Base-by-base conservation (phyloP, 1,139 yeast species). In the Eremothecium cymbalariae region DNA sequence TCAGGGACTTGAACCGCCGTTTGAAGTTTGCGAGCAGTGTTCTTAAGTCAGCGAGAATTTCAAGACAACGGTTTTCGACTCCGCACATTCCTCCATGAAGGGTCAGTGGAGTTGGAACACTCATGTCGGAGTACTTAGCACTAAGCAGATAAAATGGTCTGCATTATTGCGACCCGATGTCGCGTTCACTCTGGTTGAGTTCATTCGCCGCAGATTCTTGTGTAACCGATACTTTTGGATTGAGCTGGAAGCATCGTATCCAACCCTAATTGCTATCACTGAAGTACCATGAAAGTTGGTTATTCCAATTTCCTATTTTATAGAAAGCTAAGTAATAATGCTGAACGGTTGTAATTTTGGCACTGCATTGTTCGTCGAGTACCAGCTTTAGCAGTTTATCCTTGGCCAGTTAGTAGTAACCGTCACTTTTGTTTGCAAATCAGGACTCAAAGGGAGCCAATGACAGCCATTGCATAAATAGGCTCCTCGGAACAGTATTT, bases 201-300 rank as follows among this genome's bases (percentile, higher is more conserved):
- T 42, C 38, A 18, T 25, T 37, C 26, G 38, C 34, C 18, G 34
- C 43, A 28, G 46, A 48, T 18, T 57, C 52, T 3, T 45, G 58
- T 8, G 56, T 48, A 28, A 48, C 48, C 79, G 79, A 74, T n/a
- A 69, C 72, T 39, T 70, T 64, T 1, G 82, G 81, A 40, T 74
- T 70, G 33, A 75, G 57, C 50, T 76, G 80, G 48, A 76, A 76
- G 1, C 82, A 46, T 75, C 80, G 44, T 65, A 72, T 1, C 83
- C 82, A 67, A 76, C 76, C 38, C 82, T 57, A 47, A 75, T 70
- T 4, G 80, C 82, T 39, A 72, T 82, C 83, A n/a, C 73, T 65
- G 20, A 73, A 60, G 67, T 74, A 67, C 83, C 82, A 76, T 4
- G 78, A 77, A 33, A 72, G 62, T 15, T 76, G 69, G 45, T 71